Evolutionary conservation across 2,329 filamentous ascomycete species (phyloP), one percentile per base, ranked within the genome.

Genomic region (Verticillium nubilum): DNA sequence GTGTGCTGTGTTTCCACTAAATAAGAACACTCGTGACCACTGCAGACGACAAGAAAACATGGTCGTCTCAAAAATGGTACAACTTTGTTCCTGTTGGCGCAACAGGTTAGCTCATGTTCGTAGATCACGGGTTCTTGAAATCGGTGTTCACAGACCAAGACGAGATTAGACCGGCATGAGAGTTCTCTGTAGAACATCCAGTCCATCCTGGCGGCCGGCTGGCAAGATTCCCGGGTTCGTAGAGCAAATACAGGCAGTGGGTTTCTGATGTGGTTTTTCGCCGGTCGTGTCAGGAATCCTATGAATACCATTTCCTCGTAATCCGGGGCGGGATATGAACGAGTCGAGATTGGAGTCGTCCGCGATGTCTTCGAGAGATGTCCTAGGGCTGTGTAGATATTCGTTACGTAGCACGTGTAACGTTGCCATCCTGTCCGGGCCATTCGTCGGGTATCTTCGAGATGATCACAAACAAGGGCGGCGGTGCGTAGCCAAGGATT

Each of bases 21-120:
- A 68, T 64, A 68, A 70, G 67, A 31, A 31, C 13, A 31, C n/a
- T 31, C 29, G 13, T 10, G 29, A 69, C 62, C 65, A 70, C 61
- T 65, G 56, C 58, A 64, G 69, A 57, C 59, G 33, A 66, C 68
- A 66, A 64, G 64, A 68, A 64, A 71, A 66, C 69, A 72, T 60
- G 60, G 54, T 54, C 59, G 58, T 64, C 62, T 72, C 68, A 74
- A 70, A n/a, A 72, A 68, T 75, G 73, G 73, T 68, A 80, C 83
- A 85, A 81, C 82, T 85, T 84, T 84, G 82, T 78, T 74, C 76
- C 81, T 85, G 69, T 65, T 62, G 23, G 50, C 47, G 59, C 59
- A 58, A 62, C 42, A 63, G 68, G 69, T 78, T 74, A 78, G 75
- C 72, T 60, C 58, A 59, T 56, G 50, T 62, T 63, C 54, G 56